Base-by-base conservation (phyloP, 352 stramenopile species). In the Phytopythium ostracodes region DNA sequence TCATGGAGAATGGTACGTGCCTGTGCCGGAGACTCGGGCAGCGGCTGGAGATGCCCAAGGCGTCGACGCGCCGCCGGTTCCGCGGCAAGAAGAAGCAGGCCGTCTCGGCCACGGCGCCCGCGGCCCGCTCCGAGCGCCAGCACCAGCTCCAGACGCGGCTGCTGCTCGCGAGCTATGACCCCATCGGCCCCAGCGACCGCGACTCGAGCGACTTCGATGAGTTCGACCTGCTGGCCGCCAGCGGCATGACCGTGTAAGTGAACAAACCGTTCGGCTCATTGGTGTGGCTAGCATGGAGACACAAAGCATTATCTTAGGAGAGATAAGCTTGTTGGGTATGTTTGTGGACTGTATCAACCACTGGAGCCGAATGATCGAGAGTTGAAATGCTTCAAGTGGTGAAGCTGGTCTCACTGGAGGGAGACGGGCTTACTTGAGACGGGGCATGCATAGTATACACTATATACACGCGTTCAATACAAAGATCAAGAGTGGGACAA, bases 11-110 rank as follows among this genome's bases (percentile, higher is more conserved):
- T 55, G 74, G 76, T 7, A 54, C 73, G 17, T 88, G 80, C 29
- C 60, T 65, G 7, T 89, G 77, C 50, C 74, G 80, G n/a, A 79
- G 84, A 42, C 62, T 88, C 22, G 79, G 79, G 29, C 81, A 88
- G 59, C 68, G 77, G 4, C 56, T 89, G 11, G 72, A 80, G 50
- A 29, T 73, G 2, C 71, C 77, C 35, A 87, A 81, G 52, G 50
- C 58, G 1, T 57, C 62, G 3, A 60, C 70, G 25, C 77, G 72
- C 1, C 77, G 73, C 25, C 52, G 62, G 38, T 72, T 77, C 57
- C 70, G 70, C 9, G 66, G 67, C 64, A 83, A 74, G 68, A 46
- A 35, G 54, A 49, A 40, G 35, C 33, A 36, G n/a, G 35, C 35
- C 17, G 36, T n/a, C n/a, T 61, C 67, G 14, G 73, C 73, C 5